phyloP scores from a whole-genome alignment of 345 rosid genomes.

The Hibiscus tridactylites region DNA sequence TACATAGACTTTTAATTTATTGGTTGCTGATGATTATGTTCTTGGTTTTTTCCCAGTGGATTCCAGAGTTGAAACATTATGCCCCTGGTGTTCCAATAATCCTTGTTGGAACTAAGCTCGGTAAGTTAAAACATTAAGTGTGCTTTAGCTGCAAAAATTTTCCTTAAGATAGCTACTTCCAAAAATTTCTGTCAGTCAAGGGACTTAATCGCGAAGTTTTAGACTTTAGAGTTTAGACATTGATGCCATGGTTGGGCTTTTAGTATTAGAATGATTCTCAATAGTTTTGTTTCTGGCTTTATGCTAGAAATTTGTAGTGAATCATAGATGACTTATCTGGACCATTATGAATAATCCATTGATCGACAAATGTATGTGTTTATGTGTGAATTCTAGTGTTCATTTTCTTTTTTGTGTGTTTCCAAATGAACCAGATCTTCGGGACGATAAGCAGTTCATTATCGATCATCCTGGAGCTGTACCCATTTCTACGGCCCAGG shows the following conservation, averaged over 20 bases:
- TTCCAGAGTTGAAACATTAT: slow-evolving; percentile 92
- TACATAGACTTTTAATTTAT: neutral
- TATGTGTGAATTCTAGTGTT: neutral
- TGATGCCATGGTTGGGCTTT: neutral
- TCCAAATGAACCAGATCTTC: slow-evolving; percentile 53
- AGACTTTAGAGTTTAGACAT: neutral
- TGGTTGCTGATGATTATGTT: slow-evolving; percentile 6
- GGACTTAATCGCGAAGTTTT: neutral
- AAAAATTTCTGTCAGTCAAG: neutral
- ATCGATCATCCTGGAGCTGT: slow-evolving; percentile 90
- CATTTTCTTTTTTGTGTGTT: slow-evolving; percentile 10
- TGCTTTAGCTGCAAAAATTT: neutral
- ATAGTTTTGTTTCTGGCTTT: neutral
- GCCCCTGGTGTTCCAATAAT: slow-evolving; percentile 89
- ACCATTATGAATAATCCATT: neutral
- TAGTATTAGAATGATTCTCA: neutral
- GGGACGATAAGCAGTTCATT: slow-evolving; percentile 87
- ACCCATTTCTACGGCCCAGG: slow-evolving; percentile 73
- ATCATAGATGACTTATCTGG: neutral
- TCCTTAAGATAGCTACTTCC: no score
- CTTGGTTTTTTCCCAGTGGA: slow-evolving; percentile 58
- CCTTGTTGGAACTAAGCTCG: slow-evolving; percentile 95
- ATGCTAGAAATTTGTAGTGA: neutral
- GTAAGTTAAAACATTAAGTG: slow-evolving; percentile 24
- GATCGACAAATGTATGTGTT: neutral